Conservation (phyloP, 1,139 yeast species). For the Saccharomycopsis phalli region DNA sequence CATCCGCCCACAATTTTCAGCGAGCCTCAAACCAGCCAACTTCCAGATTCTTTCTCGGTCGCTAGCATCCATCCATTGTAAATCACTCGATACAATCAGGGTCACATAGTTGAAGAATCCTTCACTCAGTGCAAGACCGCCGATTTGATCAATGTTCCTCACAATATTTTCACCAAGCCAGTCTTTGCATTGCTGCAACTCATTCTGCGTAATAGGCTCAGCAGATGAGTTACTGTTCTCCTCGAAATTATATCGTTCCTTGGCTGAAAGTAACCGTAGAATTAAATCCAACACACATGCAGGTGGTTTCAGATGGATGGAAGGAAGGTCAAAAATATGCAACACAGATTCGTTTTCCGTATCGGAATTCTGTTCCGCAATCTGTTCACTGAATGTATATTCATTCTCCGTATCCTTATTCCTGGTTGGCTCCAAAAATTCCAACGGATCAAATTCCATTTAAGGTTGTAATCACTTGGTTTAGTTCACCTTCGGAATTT, state of each 20-base stretch:
- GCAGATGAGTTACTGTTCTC: slow-evolving; percentile 14
- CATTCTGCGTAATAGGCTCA: neutral
- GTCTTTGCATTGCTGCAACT: neutral
- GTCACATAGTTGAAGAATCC: slow-evolving; percentile 54
- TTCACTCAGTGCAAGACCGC: neutral
- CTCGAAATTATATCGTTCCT: slow-evolving; percentile 49
- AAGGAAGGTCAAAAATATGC: slow-evolving; percentile 64
- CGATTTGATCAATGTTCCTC: neutral
- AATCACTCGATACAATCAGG: slow-evolving; percentile 46
- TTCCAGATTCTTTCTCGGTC: slow-evolving; percentile 39
- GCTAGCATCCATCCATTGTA: slow-evolving; percentile 39
- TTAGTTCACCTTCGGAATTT: neutral
- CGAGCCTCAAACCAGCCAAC: slow-evolving; percentile 54
- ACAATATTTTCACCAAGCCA: neutral
- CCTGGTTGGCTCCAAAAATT: neutral
- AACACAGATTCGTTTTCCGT: slow-evolving; percentile 30
- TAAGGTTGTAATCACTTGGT: too few species aligned
- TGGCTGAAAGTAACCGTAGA: slow-evolving; percentile 43
- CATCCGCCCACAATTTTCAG: slow-evolving; percentile 81
- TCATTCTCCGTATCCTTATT: neutral
- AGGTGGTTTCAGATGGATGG: slow-evolving; percentile 41
- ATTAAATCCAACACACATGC: slow-evolving; percentile 36
- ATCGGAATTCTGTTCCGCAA: too few species aligned
- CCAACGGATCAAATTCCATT: neutral
- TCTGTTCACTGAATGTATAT: too few species aligned